phyloP scores from a whole-genome alignment of 1,139 yeast genomes.

The Trichomonascaceae sp. region DNA sequence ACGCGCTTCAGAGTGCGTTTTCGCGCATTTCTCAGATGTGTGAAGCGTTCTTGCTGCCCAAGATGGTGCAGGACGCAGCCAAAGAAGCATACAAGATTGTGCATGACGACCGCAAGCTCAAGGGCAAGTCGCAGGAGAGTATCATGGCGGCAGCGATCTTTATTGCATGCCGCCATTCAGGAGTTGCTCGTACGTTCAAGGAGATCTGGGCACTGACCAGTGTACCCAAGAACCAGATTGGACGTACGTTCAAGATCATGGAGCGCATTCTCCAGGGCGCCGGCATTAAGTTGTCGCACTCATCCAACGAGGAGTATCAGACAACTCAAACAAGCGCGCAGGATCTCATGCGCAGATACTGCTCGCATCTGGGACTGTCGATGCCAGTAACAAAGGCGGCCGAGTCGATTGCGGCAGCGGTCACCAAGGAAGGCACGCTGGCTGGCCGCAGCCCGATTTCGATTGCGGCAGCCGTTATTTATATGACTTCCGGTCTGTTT shows the following conservation, averaged over 20 bases:
- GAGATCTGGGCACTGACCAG: conserved; percentile 93
- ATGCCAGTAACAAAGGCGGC: conserved; percentile 87
- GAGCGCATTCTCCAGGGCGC: conserved; percentile 42
- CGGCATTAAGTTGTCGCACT: conserved; percentile 21
- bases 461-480: conserved; percentile 94
- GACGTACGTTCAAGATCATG: conserved; percentile 61
- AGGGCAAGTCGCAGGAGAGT: conserved; percentile 87
- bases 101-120: conserved; percentile 71
- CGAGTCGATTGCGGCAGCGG: conserved; percentile 78
- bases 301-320: conserved; percentile 30
- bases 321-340: conserved; percentile 88
- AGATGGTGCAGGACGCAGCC: conserved; percentile 93
- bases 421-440: conserved; percentile 83
- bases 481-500: conserved; percentile 79
- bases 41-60: conserved; percentile 90
- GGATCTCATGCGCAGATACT: conserved; percentile 88
- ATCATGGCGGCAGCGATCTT: conserved; percentile 95
- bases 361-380: conserved; percentile 83
- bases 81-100: conserved; percentile 91
- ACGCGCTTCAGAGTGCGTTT: conserved; percentile 78
- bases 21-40: conserved; percentile 91
- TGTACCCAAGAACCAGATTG: conserved; percentile 90
- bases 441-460: conserved; percentile 98
- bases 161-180: conserved; percentile 89
- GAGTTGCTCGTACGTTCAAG: conserved; percentile 88